Percentiles rank a stretch among this genome's conserved stretches.
Conservation (phyloP, 2,329 filamentous ascomycete genomes). For the Phaeoacremonium minimum region DNA sequence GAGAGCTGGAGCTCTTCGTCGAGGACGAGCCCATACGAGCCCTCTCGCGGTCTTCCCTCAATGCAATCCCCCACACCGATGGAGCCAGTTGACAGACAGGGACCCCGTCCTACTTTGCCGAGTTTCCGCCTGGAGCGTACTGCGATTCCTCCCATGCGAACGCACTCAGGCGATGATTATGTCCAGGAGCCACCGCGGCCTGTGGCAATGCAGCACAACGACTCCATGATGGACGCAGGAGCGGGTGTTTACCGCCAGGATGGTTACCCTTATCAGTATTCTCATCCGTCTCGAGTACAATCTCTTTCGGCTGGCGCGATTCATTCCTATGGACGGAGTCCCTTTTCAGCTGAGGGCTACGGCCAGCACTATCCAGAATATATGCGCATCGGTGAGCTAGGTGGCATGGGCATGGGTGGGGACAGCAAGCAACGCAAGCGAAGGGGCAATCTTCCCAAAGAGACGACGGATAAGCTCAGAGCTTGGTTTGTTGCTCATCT, state of each 20-base stretch:
- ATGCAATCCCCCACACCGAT: constrained; percentile 22
- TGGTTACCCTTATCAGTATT: constrained; percentile 32
- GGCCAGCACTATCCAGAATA: constrained; percentile 36
- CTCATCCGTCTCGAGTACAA: constrained; percentile 39
- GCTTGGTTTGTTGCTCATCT: constrained; percentile 77
- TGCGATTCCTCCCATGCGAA: constrained; percentile 20
- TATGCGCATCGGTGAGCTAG: constrained; percentile 34
- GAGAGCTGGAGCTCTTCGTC: constrained; percentile 30
- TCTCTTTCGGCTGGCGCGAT: constrained; percentile 40
- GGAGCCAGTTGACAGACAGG: constrained; percentile 28
- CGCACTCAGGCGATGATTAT: constrained; percentile 29
- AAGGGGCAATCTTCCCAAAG: constrained; percentile 85
- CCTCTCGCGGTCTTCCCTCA: constrained; percentile 21
- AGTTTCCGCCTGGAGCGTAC: constrained; percentile 32
- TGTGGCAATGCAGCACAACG: constrained; percentile 18
- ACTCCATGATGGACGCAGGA: constrained; percentile 23
- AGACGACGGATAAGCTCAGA: constrained; percentile 76
- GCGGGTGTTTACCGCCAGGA: constrained; percentile 25
- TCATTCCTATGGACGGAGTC: constrained; percentile 35
- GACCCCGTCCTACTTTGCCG: constrained; percentile 31
- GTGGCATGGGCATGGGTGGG: constrained; percentile 26
- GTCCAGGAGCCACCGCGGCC: constrained; percentile 18
- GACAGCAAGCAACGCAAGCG: constrained; percentile 56
- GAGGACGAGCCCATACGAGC: constrained; percentile 27
- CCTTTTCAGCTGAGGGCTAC: constrained; percentile 37